Base-by-base conservation (phyloP, 1,284 basidiomycete genomes). In the Austroboletus niveus region DNA sequence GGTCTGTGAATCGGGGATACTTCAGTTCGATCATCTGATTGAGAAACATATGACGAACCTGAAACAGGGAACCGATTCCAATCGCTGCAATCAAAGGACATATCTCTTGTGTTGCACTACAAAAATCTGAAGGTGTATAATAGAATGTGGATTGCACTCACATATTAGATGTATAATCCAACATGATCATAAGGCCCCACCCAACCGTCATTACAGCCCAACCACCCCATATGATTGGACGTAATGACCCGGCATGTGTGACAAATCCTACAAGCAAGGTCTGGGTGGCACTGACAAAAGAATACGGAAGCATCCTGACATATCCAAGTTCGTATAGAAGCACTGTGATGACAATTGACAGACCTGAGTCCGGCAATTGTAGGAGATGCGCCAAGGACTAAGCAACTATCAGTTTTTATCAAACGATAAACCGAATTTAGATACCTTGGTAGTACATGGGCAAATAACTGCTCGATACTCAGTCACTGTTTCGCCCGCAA, bases 381-480 rank as follows among this genome's bases (percentile, higher is more conserved):
- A 11, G 79, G 72, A 7, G 69, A 70, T 3, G 74, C 64, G 6
- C 80, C 79, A 15, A 77, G 68, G 27, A 70, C 69, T 68, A 17
- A 34, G 8, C 4, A 8, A 8, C 15, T 15, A 53, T 58, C 65
- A 73, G 58, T 22, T 12, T 15, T 48, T 7, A 61, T 42, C 14
- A 44, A 53, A 46, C 17, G 51, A 27, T 51, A 22, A 44, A 31
- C 4, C 22, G 22, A 41, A 43, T 20, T 49, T 47, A 17, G 58
- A 31, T 50, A 22, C 65, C 67, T 57, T 68, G 64, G 27, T 57
- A 69, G 47, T 65, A 66, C 55, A 67, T 49, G 5, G 66, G 66
- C 32, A 66, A 27, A 31, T 69, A 68, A 35, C 67, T 69, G 24
- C 30, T 40, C 8, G 43, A 11, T 30, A 3, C 22, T 68, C 22